Evolutionary conservation across 1,284 basidiomycete genomes (phyloP), one percentile per base, ranked within the genome.

Genomic region (Coriolopsis trogii): DNA sequence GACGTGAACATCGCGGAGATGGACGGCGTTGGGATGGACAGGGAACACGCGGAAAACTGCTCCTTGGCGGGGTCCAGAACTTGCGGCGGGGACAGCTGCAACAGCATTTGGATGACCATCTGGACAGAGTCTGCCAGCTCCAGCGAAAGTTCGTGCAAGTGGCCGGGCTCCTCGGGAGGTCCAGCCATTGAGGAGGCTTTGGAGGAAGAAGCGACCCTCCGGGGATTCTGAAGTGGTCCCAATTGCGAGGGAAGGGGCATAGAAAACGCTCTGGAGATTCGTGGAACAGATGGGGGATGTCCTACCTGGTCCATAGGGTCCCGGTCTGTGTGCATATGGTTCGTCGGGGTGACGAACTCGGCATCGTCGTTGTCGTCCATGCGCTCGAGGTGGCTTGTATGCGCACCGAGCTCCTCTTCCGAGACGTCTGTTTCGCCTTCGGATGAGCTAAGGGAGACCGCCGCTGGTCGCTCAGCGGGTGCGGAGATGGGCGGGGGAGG

Each of bases 31-130:
- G 93, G 93, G 41, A 95, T 80, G 29, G 91, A 87, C 15, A 95
- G 71, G 0, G 92, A 82, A 67, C 91, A 95, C 24, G 90, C 88
- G 3, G 93, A 87, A 64, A 93, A 91, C 66, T 94, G 92, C 66
- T 95, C 93, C 67, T 91, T 94, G 5, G 87, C 87, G n/a, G 89
- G 85, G 64, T 95, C 93, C 28, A 95, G 79, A n/a, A 95, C 73
- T 67, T 95, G 93, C 0, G 89, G 82, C 1, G 93, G 93, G 0
- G 91, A 90, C 51, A 95, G 78, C 64, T 94, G 92, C 3, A 95
- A 78, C 58, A 96, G 79, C 0, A 90, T 95, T 66, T 95, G 93
- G 29, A 95, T 88, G 48, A 91, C 82, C 72, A 87, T 84, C 70
- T 95, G 92, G 13, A 93, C 82, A 4, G 87, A 87, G 70, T 95